A percentile compares a stretch with the other conserved stretches of the same genome.
These are phyloP conservation scores for Paramecium caudatum DNA, from an alignment of 73 alveolate genomes.

Conservation along the genomic window DNA sequence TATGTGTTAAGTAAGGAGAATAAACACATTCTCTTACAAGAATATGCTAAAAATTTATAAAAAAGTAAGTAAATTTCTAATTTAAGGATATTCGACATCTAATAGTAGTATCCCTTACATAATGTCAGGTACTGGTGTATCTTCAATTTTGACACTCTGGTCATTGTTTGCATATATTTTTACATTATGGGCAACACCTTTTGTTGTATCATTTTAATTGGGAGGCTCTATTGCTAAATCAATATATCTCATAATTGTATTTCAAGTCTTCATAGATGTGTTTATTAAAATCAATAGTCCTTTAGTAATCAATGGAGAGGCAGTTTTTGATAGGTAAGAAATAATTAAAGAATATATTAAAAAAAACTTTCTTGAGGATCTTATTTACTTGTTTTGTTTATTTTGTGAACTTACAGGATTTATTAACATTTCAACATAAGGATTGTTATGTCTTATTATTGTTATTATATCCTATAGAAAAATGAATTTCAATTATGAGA, in stretches of 20 bases:
- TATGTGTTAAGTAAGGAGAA: slow-evolving; percentile 26
- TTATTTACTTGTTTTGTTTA: neutral
- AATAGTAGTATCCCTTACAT: neutral
- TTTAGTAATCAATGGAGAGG: slow-evolving; percentile 5
- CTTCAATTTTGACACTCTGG: slow-evolving; percentile 4
- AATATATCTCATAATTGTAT: neutral
- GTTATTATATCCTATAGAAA: neutral
- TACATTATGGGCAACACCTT: slow-evolving; percentile 46
- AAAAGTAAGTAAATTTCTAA: neutral
- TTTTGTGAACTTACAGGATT: neutral
- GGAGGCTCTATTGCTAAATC: neutral
- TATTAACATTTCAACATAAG: neutral
- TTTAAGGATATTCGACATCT: neutral
- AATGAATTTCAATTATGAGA: slow-evolving; percentile 7
- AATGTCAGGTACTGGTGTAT: slow-evolving; percentile 11
- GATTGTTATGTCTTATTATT: neutral
- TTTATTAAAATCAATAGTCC: slow-evolving; percentile 22
- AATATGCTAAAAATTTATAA: neutral
- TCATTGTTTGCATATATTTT: neutral
- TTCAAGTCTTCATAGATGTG: neutral
- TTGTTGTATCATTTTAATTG: slow-evolving; percentile 13
- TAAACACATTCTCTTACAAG: slow-evolving; percentile 2
- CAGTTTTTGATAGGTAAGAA: neutral
- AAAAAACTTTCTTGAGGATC: neutral
- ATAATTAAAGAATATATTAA: neutral